Conservation (phyloP, 805 yeast species). For the Candida easanensis region DNA sequence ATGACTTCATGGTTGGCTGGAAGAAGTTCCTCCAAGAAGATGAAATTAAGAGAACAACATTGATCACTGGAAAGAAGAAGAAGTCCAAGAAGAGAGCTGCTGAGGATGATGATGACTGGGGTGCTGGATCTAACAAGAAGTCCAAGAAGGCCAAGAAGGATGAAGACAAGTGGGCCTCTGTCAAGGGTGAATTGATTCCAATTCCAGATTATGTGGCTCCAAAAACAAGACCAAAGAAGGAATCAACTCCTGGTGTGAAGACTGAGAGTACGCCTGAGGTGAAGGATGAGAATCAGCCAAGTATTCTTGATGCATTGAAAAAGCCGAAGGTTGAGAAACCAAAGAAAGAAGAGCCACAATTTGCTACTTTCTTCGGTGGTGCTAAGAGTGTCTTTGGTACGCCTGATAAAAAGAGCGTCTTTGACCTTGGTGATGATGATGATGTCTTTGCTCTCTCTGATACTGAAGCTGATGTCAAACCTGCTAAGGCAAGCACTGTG, state of each 20-base stretch:
- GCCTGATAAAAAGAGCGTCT: not conserved
- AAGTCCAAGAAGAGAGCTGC: conserved; percentile 37
- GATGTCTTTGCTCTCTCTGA: not conserved
- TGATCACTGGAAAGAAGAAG: conserved; percentile 44
- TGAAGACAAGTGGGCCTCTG: conserved; percentile 16
- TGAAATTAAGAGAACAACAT: conserved; percentile 50
- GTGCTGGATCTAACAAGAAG: conserved; percentile 13
- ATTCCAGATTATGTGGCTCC: conserved; percentile 27
- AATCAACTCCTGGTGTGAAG: conserved; percentile 12
- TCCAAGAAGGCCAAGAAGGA: conserved; percentile 16
- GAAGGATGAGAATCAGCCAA: not conserved
- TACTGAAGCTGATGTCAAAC: conserved; percentile 1
- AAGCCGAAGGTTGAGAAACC: conserved; percentile 2
- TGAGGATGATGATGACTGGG: conserved; percentile 24
- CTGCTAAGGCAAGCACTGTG: conserved; percentile 5
- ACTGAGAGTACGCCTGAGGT: conserved; percentile 1
- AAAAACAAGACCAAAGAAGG: conserved; percentile 23
- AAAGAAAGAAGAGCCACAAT: not conserved
- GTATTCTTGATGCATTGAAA: not conserved
- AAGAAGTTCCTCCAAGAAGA: conserved; percentile 65
- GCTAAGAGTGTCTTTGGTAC: not conserved
- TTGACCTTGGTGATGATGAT: conserved; percentile 4
- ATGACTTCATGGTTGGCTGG: conserved; percentile 66
- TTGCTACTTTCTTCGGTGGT: not conserved
- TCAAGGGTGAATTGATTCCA: conserved; percentile 23